Percentiles rank a stretch among this genome's conserved stretches.
phyloP scores from a whole-genome alignment of 257 asterid species.

The Solanum verrucosum region DNA sequence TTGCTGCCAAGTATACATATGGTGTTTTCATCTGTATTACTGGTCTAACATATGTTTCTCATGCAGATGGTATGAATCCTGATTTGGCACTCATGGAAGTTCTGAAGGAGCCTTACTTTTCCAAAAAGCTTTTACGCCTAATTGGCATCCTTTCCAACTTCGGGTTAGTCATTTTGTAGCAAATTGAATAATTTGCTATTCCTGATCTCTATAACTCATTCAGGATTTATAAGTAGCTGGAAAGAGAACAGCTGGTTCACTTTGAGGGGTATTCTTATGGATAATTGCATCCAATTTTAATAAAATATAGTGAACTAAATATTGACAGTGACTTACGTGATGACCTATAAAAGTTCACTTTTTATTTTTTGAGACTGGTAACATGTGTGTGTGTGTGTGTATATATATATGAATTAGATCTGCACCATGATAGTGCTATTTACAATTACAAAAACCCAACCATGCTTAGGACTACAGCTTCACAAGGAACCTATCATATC shows the following conservation, averaged over 20 bases:
- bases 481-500: neutral
- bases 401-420: neutral
- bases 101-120: slow-evolving; percentile 73
- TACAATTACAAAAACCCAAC: neutral
- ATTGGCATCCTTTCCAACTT: slow-evolving; percentile 58
- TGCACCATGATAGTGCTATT: neutral
- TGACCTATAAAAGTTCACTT: neutral
- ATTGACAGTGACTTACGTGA: neutral
- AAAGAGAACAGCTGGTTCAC: neutral
- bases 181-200: neutral
- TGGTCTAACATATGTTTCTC: slow-evolving; percentile 10
- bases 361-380: neutral
- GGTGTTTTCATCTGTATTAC: neutral
- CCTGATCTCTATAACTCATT: neutral
- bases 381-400: too few species aligned
- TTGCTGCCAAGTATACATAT: neutral
- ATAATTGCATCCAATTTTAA: neutral
- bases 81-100: slow-evolving; percentile 55
- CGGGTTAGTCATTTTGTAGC: slow-evolving; percentile 40
- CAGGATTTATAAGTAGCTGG: neutral
- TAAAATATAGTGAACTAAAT: neutral
- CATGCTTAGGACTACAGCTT: neutral
- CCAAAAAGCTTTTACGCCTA: slow-evolving; percentile 72
- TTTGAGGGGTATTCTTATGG: neutral
- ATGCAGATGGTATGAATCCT: slow-evolving; percentile 50